Conservation (phyloP, 306 rosid species). For the Arachis hypogaea region DNA sequence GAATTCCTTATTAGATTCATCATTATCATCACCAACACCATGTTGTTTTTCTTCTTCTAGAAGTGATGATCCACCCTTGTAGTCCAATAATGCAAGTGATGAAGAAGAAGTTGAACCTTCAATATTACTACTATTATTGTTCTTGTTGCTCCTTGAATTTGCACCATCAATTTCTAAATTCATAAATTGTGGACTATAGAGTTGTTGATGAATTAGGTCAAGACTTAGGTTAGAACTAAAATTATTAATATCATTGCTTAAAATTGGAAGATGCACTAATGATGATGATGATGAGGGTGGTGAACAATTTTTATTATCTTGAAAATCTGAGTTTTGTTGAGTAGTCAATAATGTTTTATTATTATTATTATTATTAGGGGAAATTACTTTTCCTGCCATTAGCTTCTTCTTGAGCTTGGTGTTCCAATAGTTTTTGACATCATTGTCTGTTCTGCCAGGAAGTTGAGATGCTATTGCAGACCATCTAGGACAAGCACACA, state of each 20-base stretch:
- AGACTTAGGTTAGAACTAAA: conserved; percentile 27
- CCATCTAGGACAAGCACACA: conserved; percentile 58
- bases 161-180: conserved; percentile 43
- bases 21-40: background rate
- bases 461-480: conserved; percentile 77
- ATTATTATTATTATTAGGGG: too few species aligned
- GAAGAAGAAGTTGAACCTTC: conserved; percentile 54
- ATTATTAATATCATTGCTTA: conserved; percentile 18
- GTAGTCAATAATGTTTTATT: background rate
- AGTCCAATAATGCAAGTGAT: conserved; percentile 38
- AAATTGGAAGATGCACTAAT: background rate
- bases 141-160: conserved; percentile 34
- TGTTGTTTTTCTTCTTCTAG: too few species aligned
- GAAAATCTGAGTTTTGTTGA: conserved; percentile 34
- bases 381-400: conserved; percentile 44
- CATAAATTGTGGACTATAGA: conserved; percentile 22
- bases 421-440: conserved; percentile 91
- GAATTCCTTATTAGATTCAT: conserved; percentile 40
- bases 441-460: conserved; percentile 90
- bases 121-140: conserved; percentile 34
- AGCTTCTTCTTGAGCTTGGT: conserved; percentile 80
- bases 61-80: conserved; percentile 24
- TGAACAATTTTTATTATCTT: conserved; percentile 31
- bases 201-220: conserved; percentile 30
- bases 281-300: conserved; percentile 22